Evolutionary conservation across 2,329 filamentous ascomycete genomes (phyloP).

Genomic region (Apiospora marii): DNA sequence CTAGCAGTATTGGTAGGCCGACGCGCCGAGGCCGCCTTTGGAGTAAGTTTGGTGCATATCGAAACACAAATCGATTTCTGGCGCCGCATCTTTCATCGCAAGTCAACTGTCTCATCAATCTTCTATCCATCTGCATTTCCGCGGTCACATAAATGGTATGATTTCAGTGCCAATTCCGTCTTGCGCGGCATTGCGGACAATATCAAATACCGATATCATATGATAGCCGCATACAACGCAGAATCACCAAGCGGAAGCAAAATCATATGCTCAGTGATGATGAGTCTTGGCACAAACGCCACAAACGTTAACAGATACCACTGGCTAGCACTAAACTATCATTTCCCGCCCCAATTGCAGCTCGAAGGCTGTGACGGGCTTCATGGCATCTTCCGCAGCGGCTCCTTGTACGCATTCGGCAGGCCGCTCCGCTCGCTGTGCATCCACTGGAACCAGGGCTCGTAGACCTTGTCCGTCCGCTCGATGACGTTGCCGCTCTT

Average conservation of each 20-base stretch:
- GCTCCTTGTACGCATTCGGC: slow-evolving; percentile 8
- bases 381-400: background rate
- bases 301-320: background rate
- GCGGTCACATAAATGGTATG: too few species aligned
- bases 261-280: too few species aligned
- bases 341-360: background rate
- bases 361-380: too few species aligned
- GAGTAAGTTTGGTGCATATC: background rate
- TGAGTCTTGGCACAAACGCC: background rate
- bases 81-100: background rate
- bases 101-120: too few species aligned
- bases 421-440: slow-evolving; percentile 33
- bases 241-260: too few species aligned
- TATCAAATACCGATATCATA: background rate
- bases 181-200: background rate
- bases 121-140: too few species aligned
- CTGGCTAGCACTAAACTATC: background rate
- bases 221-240: background rate
- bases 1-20: background rate
- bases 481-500: slow-evolving; percentile 31
- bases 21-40: background rate
- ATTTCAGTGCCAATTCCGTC: too few species aligned
- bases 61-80: background rate
- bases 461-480: slow-evolving; percentile 32
- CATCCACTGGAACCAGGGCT: slow-evolving; percentile 35